Evolutionary conservation across 1,284 basidiomycete genomes (phyloP).

Genomic region (Erythrobasidium hasegawianum): DNA sequence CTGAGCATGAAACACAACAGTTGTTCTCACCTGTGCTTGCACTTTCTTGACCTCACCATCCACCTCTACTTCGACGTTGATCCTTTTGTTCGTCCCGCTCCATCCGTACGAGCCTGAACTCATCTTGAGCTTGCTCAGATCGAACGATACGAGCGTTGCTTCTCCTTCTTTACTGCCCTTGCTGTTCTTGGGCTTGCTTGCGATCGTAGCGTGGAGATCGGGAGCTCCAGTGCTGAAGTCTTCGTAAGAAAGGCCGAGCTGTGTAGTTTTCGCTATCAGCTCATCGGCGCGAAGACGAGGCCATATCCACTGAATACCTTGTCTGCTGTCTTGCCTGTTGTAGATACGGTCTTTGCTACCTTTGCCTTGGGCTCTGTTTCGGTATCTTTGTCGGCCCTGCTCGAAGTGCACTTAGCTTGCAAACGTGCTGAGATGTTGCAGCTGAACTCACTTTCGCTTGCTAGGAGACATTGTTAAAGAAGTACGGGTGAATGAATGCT

Average conservation of each 20-base stretch:
- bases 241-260: constrained; percentile 15
- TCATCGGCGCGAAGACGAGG: too few species aligned
- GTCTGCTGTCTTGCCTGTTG: constrained; percentile 14
- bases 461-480: neutral
- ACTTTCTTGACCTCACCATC: constrained; percentile 24
- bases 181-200: neutral
- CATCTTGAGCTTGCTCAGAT: constrained; percentile 10
- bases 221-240: constrained; percentile 16
- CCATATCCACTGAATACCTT: constrained; percentile 13
- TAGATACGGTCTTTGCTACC: neutral
- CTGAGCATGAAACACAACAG: neutral
- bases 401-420: too few species aligned
- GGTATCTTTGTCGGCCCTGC: constrained; percentile 4
- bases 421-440: too few species aligned
- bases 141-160: constrained; percentile 2
- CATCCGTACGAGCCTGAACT: constrained; percentile 15
- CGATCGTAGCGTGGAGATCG: constrained; percentile 7
- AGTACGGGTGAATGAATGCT: neutral
- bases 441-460: constrained; percentile 30
- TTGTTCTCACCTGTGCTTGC: constrained; percentile 6
- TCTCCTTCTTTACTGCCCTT: constrained; percentile 4
- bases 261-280: neutral
- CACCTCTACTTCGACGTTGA: constrained; percentile 21
- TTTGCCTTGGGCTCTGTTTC: constrained; percentile 8
- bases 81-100: constrained; percentile 2